These are phyloP conservation scores for Eleusine indica DNA, from an alignment of 176 grass and related monocot species.

Conservation along the genomic window DNA sequence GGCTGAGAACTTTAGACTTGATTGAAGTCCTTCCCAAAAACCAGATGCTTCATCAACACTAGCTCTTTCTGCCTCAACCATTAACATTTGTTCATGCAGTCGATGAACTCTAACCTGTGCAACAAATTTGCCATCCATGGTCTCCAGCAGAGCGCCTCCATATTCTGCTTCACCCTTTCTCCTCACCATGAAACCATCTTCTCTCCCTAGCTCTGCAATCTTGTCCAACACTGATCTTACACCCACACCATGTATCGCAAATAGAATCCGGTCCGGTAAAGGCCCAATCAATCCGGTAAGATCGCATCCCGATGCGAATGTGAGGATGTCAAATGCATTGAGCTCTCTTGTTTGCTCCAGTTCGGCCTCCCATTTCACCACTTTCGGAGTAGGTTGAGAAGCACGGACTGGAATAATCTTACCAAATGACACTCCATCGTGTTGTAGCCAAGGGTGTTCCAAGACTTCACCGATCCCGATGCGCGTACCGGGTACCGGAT, in stretches of 20 bases:
- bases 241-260: neutral
- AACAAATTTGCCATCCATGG: neutral
- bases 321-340: slow-evolving; percentile 84
- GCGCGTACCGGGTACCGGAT: slow-evolving; percentile 65
- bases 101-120: neutral
- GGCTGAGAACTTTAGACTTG: neutral
- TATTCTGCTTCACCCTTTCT: neutral
- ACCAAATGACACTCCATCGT: slow-evolving; percentile 24
- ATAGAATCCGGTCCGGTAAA: neutral
- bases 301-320: slow-evolving; percentile 62
- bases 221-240: neutral
- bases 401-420: slow-evolving; percentile 5
- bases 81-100: neutral
- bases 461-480: slow-evolving; percentile 54
- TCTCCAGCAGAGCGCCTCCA: neutral
- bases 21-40: slow-evolving; percentile 15
- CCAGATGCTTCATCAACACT: neutral
- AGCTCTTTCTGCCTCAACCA: slow-evolving; percentile 29
- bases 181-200: neutral
- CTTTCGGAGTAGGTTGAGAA: neutral
- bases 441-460: slow-evolving; percentile 64
- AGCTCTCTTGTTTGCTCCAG: slow-evolving; percentile 34
- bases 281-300: slow-evolving; percentile 23
- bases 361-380: neutral
- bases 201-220: neutral